A percentile compares a stretch with the other conserved stretches of the same genome.
Conservation (phyloP, 169 alveolate species). For the Plasmodium ovale region DNA sequence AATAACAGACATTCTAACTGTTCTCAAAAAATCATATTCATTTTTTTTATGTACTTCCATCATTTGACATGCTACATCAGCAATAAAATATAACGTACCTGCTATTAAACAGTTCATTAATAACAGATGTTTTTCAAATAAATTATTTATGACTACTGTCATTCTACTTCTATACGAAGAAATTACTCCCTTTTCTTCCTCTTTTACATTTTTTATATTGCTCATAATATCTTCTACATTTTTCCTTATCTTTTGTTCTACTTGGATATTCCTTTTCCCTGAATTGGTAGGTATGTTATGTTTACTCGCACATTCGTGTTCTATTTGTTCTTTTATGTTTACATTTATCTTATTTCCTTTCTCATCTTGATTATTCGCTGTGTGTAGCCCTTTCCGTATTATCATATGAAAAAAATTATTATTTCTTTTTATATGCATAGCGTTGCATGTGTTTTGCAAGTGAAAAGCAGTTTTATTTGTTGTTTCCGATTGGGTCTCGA, state of each 20-base stretch:
- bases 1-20: constrained; percentile 53
- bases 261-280: background rate
- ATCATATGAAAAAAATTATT: constrained; percentile 15
- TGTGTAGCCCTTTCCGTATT: constrained; percentile 6
- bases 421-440: background rate
- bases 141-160: constrained; percentile 31
- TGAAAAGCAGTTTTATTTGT: background rate
- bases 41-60: constrained; percentile 36
- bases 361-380: background rate
- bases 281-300: background rate
- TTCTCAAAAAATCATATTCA: constrained; percentile 55
- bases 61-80: constrained; percentile 68
- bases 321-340: background rate
- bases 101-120: constrained; percentile 73
- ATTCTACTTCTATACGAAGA: background rate
- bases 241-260: background rate
- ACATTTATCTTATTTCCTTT: background rate
- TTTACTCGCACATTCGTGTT: background rate
- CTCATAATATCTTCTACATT: constrained; percentile 4
- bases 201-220: background rate
- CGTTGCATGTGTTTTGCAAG: background rate
- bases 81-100: constrained; percentile 55
- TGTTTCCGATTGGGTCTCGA: background rate
- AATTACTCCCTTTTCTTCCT: constrained; percentile 16
- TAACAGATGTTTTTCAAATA: constrained; percentile 75